phyloP scores from a whole-genome alignment of 2,329 filamentous ascomycete genomes.

The Fusarium sororula region DNA sequence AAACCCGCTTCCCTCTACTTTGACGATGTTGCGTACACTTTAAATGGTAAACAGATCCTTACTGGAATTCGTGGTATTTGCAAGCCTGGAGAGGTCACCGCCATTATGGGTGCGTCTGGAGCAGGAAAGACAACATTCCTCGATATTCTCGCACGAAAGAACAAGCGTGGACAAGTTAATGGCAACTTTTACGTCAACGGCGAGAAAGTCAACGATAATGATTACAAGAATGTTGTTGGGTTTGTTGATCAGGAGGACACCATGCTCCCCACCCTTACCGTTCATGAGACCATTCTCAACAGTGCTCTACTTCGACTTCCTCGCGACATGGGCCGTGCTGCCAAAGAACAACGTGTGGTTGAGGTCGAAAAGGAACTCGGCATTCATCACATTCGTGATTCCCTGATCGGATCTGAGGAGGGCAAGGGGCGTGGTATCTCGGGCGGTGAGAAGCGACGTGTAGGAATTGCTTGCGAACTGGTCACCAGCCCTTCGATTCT shows the following conservation, averaged over 20 bases:
- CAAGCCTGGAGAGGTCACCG: conserved; percentile 93
- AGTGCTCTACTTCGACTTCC: conserved; percentile 93
- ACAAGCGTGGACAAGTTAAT: conserved; percentile 82
- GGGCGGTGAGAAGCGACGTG: conserved; percentile 93
- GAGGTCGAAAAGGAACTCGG: conserved; percentile 97
- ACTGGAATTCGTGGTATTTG: conserved; percentile 83
- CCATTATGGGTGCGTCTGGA: conserved; percentile 98
- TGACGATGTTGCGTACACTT: conserved; percentile 83
- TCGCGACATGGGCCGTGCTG: conserved; percentile 83
- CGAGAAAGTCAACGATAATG: conserved; percentile 82
- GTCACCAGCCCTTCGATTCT: conserved; percentile 97
- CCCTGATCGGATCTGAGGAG: conserved; percentile 95
- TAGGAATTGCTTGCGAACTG: conserved; percentile 96
- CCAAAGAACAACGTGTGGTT: conserved; percentile 90
- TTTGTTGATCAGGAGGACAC: conserved; percentile 99
- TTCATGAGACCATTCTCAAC: conserved; percentile 96
- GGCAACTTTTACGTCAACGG: conserved; percentile 95
- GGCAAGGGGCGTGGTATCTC: conserved; percentile 94
- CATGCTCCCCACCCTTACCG: conserved; percentile 93
- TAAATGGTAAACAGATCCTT: conserved; percentile 90
- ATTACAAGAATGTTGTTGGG: conserved; percentile 92
- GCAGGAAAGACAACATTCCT: conserved; percentile 98
- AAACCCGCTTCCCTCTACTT: conserved; percentile 91
- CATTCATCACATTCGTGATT: conserved; percentile 92
- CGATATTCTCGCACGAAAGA: conserved; percentile 95